Evolutionary conservation across 306 rosid species (phyloP).

Genomic region (Hippophae tibetana): DNA sequence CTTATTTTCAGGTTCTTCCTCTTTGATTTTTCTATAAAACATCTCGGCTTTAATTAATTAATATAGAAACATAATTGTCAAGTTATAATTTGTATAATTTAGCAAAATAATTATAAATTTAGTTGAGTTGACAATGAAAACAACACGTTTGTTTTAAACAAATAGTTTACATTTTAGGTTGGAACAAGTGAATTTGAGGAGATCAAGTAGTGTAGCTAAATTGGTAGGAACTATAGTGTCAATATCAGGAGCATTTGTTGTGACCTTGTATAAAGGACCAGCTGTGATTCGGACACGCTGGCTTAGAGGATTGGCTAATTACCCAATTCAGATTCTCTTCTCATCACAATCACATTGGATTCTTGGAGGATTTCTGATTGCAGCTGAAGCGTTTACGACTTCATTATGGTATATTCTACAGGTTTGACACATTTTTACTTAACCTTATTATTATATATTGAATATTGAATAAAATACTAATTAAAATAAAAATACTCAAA

Average conservation of each 20-base stretch:
- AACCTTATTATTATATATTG: too few relatives aligned
- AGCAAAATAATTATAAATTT: too few relatives aligned
- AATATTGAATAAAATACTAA: too few relatives aligned
- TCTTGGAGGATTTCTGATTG: constrained; percentile 23
- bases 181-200: constrained; percentile 31
- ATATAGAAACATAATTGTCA: too few relatives aligned
- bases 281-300: constrained; percentile 10
- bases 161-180: constrained; percentile 25
- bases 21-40: not conserved
- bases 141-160: not conserved
- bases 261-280: constrained; percentile 39
- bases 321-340: constrained; percentile 7
- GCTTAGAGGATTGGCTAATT: not conserved
- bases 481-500: too few relatives aligned
- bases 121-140: too few relatives aligned
- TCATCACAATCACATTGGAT: constrained; percentile 13
- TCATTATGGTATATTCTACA: constrained; percentile 34
- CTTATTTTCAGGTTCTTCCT: constrained; percentile 31
- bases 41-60: too few relatives aligned
- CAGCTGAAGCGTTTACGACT: constrained; percentile 13
- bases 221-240: constrained; percentile 32
- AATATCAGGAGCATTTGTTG: constrained; percentile 36
- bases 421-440: constrained; percentile 6
- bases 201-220: constrained; percentile 34
- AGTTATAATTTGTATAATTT: too few relatives aligned